Evolutionary conservation across 768 basidiomycete genomes (phyloP).

Genomic region (Phylloporus scabripes): DNA sequence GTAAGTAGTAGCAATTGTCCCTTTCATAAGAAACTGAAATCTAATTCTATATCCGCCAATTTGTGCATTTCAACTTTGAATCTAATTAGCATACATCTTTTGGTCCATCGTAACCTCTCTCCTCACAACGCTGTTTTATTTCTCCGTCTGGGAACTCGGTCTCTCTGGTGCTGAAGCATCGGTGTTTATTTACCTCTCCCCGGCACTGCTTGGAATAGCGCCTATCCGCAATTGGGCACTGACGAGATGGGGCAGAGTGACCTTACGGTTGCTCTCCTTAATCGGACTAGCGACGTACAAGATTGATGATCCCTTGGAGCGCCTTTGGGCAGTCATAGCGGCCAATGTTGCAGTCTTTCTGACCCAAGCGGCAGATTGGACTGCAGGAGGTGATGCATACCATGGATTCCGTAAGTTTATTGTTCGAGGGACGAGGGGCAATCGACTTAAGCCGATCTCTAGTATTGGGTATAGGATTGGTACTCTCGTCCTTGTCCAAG

Average conservation of each 20-base stretch:
- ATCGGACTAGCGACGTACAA: slow-evolving; percentile 50
- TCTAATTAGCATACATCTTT: slow-evolving; percentile 59
- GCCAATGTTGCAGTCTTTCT: slow-evolving; percentile 49
- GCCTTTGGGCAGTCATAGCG: slow-evolving; percentile 52
- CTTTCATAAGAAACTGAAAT: slow-evolving; percentile 6
- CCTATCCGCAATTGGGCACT: slow-evolving; percentile 41
- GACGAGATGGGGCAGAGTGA: slow-evolving; percentile 44
- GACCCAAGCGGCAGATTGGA: slow-evolving; percentile 51
- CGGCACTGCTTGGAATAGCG: slow-evolving; percentile 49
- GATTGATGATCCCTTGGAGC: slow-evolving; percentile 44
- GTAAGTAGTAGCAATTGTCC: slow-evolving; percentile 31
- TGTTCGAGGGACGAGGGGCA: background rate
- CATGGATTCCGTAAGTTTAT: slow-evolving; percentile 43
- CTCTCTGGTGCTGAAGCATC: slow-evolving; percentile 79
- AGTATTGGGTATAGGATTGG: slow-evolving; percentile 65
- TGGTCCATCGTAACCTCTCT: slow-evolving; percentile 82
- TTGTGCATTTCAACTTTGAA: background rate
- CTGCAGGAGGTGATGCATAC: slow-evolving; percentile 37
- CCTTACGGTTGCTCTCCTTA: slow-evolving; percentile 46
- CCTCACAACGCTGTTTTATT: slow-evolving; percentile 81
- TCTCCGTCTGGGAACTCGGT: slow-evolving; percentile 87
- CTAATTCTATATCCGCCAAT: background rate
- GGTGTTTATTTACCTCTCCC: slow-evolving; percentile 65
- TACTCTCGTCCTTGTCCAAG: slow-evolving; percentile 65
- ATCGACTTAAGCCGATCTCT: background rate